Base-by-base conservation (phyloP, 2,329 filamentous ascomycete species). In the Colletotrichum higginsianum region DNA sequence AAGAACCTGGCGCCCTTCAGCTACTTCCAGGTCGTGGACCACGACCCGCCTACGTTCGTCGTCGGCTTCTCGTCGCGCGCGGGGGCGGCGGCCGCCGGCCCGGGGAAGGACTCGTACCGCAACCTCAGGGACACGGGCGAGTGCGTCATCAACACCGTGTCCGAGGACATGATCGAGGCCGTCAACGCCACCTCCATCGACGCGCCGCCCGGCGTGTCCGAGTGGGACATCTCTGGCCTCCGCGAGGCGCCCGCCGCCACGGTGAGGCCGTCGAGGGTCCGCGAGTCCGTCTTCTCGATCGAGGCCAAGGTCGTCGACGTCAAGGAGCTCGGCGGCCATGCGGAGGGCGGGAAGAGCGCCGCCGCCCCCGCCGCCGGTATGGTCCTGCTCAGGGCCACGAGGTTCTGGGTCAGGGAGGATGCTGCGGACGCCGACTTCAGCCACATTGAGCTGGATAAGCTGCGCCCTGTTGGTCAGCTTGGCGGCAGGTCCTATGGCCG, bases 331-430 rank as follows among this genome's bases (percentile, higher is more conserved):
- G 91, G 95, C 80, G 94, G 91, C 80, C 87, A 87, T 62, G 86
- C 86, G 0, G 90, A 84, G 2, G 91, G 92, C 0, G 94, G 93
- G 3, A 92, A 91, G 83, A 95, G 91, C 84, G 92, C 92, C 0
- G 90, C 92, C 0, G 91, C 23, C 23, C 2, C 23, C 23, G 23
- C 26, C 26, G 26, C 26, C 3, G 26, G 92, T 4, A 78, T 97
- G 74, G 92, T 89, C 2, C 88, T 97, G 40, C 85, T 98, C 26
- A 26, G 4, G 26, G 26, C 26, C 26, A 26, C 26, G 3, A 26
- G 26, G 26, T 98, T 98, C 79, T 98, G 95, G 94, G 94, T 91
- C 1, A 84, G 95, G 63, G 94, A 97, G 79, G 95, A 98, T 82
- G 94, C 94, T 2, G 84, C 97, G 71, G 93, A 97, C 76, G 89